These are phyloP conservation scores for Thuja plicata DNA, from an alignment of 83 land plant species.

Conservation along the genomic window DNA sequence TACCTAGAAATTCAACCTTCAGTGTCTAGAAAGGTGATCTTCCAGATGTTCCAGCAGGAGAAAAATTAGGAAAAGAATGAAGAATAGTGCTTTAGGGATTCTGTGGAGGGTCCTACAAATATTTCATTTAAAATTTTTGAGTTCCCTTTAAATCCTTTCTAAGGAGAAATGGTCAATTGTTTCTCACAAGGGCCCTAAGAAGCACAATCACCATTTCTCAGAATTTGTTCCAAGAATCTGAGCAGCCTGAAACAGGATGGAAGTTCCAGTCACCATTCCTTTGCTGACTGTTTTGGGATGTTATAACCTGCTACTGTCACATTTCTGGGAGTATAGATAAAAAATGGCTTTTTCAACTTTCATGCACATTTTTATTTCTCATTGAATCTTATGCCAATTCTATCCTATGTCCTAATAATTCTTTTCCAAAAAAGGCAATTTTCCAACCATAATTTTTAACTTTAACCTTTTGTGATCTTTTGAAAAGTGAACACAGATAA, in stretches of 20 bases:
- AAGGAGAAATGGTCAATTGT: too few relatives aligned
- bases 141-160: too few relatives aligned
- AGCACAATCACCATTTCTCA: too few relatives aligned
- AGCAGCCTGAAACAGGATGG: neutral
- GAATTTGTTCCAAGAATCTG: too few relatives aligned
- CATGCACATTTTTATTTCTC: neutral
- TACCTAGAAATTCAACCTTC: neutral
- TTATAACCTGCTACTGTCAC: neutral
- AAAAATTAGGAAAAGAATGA: neutral
- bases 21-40: neutral
- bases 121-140: too few relatives aligned
- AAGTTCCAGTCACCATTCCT: neutral
- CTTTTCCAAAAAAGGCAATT: too few relatives aligned
- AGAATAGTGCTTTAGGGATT: neutral
- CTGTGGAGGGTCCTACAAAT: too few relatives aligned
- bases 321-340: neutral
- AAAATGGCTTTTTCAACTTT: neutral
- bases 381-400: neutral
- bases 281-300: neutral
- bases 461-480: too few relatives aligned
- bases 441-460: too few relatives aligned
- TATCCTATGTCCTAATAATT: too few relatives aligned
- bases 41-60: neutral
- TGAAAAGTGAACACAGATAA: too few relatives aligned
- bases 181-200: too few relatives aligned